phyloP scores from a whole-genome alignment of 768 basidiomycete genomes.

The Trametopsis cervina region DNA sequence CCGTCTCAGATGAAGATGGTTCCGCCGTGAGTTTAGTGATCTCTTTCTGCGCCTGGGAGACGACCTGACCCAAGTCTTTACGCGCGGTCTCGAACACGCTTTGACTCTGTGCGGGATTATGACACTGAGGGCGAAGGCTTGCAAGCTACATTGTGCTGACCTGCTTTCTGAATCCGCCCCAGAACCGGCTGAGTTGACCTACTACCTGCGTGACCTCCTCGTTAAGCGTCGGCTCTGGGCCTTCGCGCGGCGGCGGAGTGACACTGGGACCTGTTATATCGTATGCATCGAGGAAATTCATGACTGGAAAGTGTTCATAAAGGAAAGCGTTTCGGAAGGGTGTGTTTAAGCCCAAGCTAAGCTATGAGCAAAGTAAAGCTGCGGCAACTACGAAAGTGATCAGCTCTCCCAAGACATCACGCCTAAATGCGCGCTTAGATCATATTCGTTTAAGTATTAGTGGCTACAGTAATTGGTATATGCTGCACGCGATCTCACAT shows the following conservation, averaged over 20 bases:
- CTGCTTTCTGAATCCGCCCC: conserved; percentile 91
- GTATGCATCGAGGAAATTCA: conserved; percentile 74
- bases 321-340: no score
- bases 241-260: conserved; percentile 38
- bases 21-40: conserved; percentile 52
- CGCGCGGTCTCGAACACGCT: conserved; percentile 58
- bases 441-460: no score
- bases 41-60: conserved; percentile 75
- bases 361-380: no score
- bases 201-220: conserved; percentile 88
- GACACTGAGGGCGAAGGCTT: background rate
- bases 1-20: conserved; percentile 14
- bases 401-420: no score
- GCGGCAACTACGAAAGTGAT: no score
- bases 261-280: conserved; percentile 46
- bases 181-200: conserved; percentile 79
- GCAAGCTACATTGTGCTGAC: conserved; percentile 31
- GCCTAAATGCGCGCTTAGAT: no score
- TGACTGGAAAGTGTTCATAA: conserved; percentile 20
- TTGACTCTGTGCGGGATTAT: conserved; percentile 46
- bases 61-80: conserved; percentile 67
- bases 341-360: no score
- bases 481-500: no score
- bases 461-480: no score
- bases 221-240: conserved; percentile 55